Base-by-base conservation (phyloP, 2,329 filamentous ascomycete species). In the Hirsutella minnesotensis region DNA sequence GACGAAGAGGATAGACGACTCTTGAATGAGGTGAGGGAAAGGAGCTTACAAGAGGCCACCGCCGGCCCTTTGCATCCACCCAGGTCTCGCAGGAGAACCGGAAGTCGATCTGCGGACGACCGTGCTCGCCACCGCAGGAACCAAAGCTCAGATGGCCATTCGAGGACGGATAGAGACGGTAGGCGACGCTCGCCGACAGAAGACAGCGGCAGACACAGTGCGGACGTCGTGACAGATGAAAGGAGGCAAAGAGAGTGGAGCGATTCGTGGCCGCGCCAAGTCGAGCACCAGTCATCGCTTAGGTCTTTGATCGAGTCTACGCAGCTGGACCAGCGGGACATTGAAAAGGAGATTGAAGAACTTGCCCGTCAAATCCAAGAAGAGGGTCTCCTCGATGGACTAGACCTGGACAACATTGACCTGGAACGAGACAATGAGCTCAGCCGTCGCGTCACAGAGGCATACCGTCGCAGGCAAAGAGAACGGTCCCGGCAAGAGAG, bases 221-320 rank as follows among this genome's bases (percentile, higher is more conserved):
- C 57, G 12, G 66, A 64, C 19, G 61, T 65, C 47, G 54, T 67
- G 21, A 52, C 61, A 2, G 65, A 64, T 12, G 47, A 56, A n/a
- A 50, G 55, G 8, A 51, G 50, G 37, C 49, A 37, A 53, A 62
- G 49, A 49, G 57, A 65, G 43, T 64, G 62, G 34, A 71, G 70
- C 49, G 68, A 69, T 43, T 70, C 67, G 29, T 62, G 65, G 21
- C 67, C 67, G 42, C 62, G 83, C 40, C 81, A 80, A 41, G 72
- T 95, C 39, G 87, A 92, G 56, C 90, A 95, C 56, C 90, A 96
- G 65, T 83, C 87, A 1, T 95, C 88, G 45, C 67, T 96, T 49
- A 72, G 89, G 42, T 94, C 86, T 9, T 65, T 96, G 46, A 79
- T 96, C 46, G 89, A 86, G 55, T 76, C 81, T 4, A 85, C 83